Base-by-base conservation (phyloP, 805 yeast species). In the Huiozyma naganishii region DNA sequence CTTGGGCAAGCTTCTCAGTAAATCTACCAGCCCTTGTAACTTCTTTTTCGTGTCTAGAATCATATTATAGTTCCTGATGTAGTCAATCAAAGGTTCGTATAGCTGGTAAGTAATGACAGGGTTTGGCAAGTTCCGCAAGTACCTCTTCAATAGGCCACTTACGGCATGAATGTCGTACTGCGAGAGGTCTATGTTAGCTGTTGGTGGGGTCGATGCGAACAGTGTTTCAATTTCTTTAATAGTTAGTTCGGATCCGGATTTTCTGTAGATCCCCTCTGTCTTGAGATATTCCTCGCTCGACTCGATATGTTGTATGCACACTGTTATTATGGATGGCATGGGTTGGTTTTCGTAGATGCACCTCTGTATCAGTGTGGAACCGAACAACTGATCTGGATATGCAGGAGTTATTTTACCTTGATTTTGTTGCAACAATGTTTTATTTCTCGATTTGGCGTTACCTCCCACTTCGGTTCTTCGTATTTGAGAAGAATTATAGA, bases 221-320 rank as follows among this genome's bases (percentile, higher is more conserved):
- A 45, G 41, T 9, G 41, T 41, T 42, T 61, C 66, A 23, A 60
- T 48, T 34, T 55, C 53, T 39, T 62, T 66, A 29, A 62, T 55
- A n/a, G 54, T 76, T 41, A 83, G 73, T 40, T 83, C 80, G 7
- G 86, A 73, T 1, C 95, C 98, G 39, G 94, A 82, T 50, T 89
- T 82, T 53, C 98, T 72, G 66, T 92, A 90, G 36, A 90, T 73
- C 7, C 98, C 98, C 61, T 89, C 97, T 48, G 72, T 66, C 37
- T 73, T 77, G 51, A 88, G 63, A 3, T 43, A 45, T 4, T 47
- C 52, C 7, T 95, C 96, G 46, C 86, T 71, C 5, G 59, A 57
- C 64, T 90, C 96, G 41, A 92, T 86, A 51, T 82, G 92, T 27
- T 69, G 68, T 6, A 88, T 64, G 63, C 96, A 85, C 44, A 76